Evolutionary conservation across 495 filamentous ascomycete species (phyloP).

Genomic region (Penicillium cinerascens): DNA sequence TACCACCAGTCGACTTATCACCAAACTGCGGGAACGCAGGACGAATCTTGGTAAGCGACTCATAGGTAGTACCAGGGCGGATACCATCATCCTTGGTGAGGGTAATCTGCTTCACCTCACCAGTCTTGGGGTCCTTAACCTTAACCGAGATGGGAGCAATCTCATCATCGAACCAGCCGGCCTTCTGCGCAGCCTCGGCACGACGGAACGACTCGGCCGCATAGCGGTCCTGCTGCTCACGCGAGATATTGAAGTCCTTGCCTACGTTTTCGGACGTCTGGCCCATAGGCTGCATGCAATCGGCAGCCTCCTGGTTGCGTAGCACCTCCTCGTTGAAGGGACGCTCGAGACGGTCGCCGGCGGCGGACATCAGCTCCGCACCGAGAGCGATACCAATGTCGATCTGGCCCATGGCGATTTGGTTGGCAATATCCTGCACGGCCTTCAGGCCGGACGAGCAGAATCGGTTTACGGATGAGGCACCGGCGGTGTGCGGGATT

Average conservation of each 20-base stretch:
- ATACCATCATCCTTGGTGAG: conserved; percentile 85
- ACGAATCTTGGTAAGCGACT: conserved; percentile 77
- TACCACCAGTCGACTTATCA: conserved; percentile 86
- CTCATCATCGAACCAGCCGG: conserved; percentile 91
- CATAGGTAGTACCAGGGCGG: conserved; percentile 82
- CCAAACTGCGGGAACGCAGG: conserved; percentile 90
- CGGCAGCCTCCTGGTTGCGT: conserved; percentile 68
- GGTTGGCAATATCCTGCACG: conserved; percentile 87
- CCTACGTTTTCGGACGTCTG: conserved; percentile 98
- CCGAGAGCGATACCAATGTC: conserved; percentile 84
- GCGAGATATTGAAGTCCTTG: conserved; percentile 78
- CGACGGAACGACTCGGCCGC: conserved; percentile 82
- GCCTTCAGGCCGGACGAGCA: conserved; percentile 96
- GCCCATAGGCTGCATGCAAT: conserved; percentile 95
- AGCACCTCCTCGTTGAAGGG: conserved; percentile 79
- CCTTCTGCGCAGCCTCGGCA: conserved; percentile 88
- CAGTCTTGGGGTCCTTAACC: conserved; percentile 78
- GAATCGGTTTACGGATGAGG: conserved; percentile 86
- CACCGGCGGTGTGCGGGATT: conserved; percentile 83
- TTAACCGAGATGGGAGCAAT: conserved; percentile 80
- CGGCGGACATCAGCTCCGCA: conserved; percentile 79
- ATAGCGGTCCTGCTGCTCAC: conserved; percentile 77
- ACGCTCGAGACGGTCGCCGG: conserved; percentile 60
- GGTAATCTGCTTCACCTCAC: conserved; percentile 70
- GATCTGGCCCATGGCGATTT: conserved; percentile 77